Evolutionary conservation across 106 monocot species (phyloP).

Genomic region (Platanthera guangdongensis): DNA sequence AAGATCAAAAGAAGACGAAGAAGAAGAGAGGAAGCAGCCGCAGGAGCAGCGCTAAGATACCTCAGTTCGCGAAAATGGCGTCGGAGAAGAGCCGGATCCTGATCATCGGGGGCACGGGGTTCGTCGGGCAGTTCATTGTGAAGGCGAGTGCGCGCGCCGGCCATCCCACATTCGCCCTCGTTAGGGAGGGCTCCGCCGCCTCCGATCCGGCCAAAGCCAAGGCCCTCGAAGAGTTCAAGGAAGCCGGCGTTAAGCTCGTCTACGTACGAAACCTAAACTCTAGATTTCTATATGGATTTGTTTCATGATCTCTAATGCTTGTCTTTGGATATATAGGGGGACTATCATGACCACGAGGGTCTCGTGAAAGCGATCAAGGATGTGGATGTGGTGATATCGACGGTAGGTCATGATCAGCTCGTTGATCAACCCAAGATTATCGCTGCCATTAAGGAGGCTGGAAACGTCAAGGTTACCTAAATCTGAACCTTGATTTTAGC

Average conservation of each 20-base stretch:
- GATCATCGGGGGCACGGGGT: slow-evolving; percentile 54
- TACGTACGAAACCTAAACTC: slow-evolving; percentile 13
- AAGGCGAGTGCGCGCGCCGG: slow-evolving; percentile 27
- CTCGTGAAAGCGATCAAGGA: slow-evolving; percentile 39
- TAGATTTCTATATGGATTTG: not conserved
- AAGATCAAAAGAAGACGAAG: no score
- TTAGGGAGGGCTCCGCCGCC: slow-evolving; percentile 28
- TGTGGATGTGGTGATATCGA: slow-evolving; percentile 48
- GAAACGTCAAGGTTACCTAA: slow-evolving; percentile 21
- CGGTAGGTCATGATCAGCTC: slow-evolving; percentile 17
- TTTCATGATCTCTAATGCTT: not conserved
- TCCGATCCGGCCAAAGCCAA: slow-evolving; percentile 38
- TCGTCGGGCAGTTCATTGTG: slow-evolving; percentile 39
- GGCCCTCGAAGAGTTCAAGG: slow-evolving; percentile 26
- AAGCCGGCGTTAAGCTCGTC: slow-evolving; percentile 37
- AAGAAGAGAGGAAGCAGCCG: no score
- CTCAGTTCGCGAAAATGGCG: not conserved
- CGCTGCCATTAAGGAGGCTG: slow-evolving; percentile 41
- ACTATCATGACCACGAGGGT: slow-evolving; percentile 36
- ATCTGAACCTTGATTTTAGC: not conserved
- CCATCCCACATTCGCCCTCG: slow-evolving; percentile 36
- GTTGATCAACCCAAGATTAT: slow-evolving; percentile 40
- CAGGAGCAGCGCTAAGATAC: no score
- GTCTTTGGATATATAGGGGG: slow-evolving; percentile 19
- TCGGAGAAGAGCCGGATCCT: slow-evolving; percentile 35